A percentile compares a stretch with the other conserved stretches of the same genome.
Conservation (phyloP, 2,329 filamentous ascomycete genomes). For the Ilyonectria sp. region DNA sequence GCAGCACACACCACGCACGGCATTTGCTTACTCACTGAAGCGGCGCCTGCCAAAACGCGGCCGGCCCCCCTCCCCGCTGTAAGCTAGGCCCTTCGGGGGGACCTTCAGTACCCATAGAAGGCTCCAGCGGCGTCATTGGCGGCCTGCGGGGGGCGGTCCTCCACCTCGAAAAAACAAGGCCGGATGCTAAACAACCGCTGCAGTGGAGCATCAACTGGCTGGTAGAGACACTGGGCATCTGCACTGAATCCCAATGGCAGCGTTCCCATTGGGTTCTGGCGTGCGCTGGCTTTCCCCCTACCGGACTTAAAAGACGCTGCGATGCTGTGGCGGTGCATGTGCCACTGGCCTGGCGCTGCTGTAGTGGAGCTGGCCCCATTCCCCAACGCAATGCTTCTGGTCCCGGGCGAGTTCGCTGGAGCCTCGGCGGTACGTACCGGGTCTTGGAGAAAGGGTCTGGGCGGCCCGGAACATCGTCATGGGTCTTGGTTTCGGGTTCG, state of each 20-base stretch:
- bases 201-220: background rate
- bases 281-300: background rate
- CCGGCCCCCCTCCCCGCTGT: background rate
- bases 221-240: background rate
- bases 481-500: background rate
- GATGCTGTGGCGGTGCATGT: slow-evolving; percentile 9
- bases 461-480: background rate
- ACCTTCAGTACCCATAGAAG: background rate
- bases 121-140: background rate
- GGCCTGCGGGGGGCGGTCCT: background rate
- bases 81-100: background rate
- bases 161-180: background rate
- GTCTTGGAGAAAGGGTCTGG: background rate
- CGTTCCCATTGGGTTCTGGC: background rate
- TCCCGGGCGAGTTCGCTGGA: background rate
- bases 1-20: background rate
- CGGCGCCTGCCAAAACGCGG: slow-evolving; percentile 1
- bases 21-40: background rate
- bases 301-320: background rate
- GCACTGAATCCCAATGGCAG: background rate
- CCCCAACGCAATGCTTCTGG: background rate
- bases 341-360: background rate
- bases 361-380: background rate
- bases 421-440: background rate
- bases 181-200: background rate